Percentiles rank a stretch among this genome's conserved stretches.
phyloP scores from a whole-genome alignment of 2,329 filamentous ascomycete species.

The Blastomyces silverae region DNA sequence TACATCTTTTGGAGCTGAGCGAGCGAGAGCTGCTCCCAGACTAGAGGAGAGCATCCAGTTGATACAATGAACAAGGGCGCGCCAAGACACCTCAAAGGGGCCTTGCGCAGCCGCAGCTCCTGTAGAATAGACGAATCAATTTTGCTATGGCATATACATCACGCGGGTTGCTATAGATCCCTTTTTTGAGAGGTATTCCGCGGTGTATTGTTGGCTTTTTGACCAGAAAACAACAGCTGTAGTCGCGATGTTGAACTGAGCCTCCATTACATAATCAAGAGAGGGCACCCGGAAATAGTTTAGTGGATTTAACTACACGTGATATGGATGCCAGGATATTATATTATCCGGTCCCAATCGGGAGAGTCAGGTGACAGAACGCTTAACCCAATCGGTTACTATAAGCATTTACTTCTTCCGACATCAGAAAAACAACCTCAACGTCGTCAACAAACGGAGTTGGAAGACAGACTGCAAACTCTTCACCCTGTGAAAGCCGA shows the following conservation, averaged over 20 bases:
- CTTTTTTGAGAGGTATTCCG: neutral
- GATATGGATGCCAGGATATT: too few relatives aligned
- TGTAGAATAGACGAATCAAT: neutral
- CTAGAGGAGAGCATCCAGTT: conserved; percentile 29
- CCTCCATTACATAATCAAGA: neutral
- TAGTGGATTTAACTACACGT: neutral
- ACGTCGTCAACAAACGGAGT: neutral
- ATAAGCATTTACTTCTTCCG: conserved; percentile 8
- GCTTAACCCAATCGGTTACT: neutral
- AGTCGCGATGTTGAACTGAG: neutral
- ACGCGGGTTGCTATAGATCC: neutral
- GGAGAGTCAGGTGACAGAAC: neutral
- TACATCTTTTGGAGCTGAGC: conserved; percentile 47
- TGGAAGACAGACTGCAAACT: neutral
- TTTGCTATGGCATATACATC: neutral
- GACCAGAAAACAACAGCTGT: neutral
- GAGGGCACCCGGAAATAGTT: neutral
- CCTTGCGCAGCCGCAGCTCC: neutral
- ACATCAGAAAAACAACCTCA: neutral
- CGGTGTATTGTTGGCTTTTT: neutral
- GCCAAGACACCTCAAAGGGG: conserved; percentile 1
- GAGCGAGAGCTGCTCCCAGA: conserved; percentile 45
- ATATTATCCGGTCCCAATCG: too few relatives aligned
- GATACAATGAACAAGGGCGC: conserved; percentile 3
- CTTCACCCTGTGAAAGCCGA: neutral